phyloP scores from a whole-genome alignment of 345 rosid species.

The Theobroma cacao region DNA sequence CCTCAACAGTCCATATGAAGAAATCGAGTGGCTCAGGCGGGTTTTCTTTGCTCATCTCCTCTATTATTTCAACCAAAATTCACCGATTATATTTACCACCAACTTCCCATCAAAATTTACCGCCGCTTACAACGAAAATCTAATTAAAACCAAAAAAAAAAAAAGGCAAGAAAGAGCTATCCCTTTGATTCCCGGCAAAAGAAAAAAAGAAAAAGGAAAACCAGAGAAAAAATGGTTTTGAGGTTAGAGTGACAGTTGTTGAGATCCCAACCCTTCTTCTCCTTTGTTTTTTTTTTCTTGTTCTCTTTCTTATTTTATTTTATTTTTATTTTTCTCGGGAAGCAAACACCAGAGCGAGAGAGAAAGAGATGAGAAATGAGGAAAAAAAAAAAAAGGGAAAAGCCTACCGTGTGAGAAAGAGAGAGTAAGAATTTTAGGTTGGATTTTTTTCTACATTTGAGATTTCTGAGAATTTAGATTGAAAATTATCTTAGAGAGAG shows the following conservation, averaged over 20 bases:
- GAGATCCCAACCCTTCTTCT: constrained; percentile 35
- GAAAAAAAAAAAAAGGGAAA: constrained; percentile 1
- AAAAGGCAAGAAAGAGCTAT: neutral
- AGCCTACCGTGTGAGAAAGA: neutral
- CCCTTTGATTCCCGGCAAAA: constrained; percentile 1
- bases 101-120: constrained; percentile 9
- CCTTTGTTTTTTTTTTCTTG: constrained; percentile 1
- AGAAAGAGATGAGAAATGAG: neutral
- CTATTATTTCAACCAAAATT: constrained; percentile 14
- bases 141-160: neutral
- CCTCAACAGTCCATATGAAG: constrained; percentile 99
- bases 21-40: constrained; percentile 98
- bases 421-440: neutral
- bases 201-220: neutral
- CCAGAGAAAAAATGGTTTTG: neutral
- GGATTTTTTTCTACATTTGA: constrained; percentile 4
- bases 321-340: constrained; percentile 24
- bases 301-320: neutral
- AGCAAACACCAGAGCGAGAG: constrained; percentile 14
- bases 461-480: neutral
- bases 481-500: constrained; percentile 2
- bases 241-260: constrained; percentile 36
- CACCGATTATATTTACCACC: constrained; percentile 11
- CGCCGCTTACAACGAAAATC: constrained; percentile 8
- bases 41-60: constrained; percentile 68